phyloP scores from a whole-genome alignment of 2,329 filamentous ascomycete species.

The Torrubiellomyces zombiae region DNA sequence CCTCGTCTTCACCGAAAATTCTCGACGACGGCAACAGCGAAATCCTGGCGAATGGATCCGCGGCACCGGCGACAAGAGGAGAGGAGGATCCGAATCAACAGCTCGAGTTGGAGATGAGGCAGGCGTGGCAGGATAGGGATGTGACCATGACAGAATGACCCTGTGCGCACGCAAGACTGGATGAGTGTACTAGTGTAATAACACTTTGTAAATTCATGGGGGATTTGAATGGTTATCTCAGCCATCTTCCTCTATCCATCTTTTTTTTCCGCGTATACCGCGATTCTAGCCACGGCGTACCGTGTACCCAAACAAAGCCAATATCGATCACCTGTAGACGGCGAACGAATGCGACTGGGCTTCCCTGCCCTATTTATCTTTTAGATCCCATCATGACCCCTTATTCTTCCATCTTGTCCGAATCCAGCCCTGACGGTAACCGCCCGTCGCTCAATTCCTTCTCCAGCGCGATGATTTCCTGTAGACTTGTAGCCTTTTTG shows the following conservation, averaged over 20 bases:
- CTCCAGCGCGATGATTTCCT: constrained; percentile 80
- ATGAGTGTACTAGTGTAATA: too few species aligned
- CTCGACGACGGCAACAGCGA: constrained; percentile 13
- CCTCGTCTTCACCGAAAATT: too few species aligned
- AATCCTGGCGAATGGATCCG: constrained; percentile 6
- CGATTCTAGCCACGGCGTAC: too few species aligned
- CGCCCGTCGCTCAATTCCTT: constrained; percentile 82
- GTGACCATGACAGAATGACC: constrained; percentile 41
- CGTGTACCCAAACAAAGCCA: too few species aligned
- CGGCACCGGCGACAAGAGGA: constrained; percentile 8
- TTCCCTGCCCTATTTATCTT: too few species aligned
- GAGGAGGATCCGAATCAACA: constrained; percentile 32
- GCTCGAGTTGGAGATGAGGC: constrained; percentile 37
- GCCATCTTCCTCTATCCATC: too few species aligned
- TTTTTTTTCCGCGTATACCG: too few species aligned
- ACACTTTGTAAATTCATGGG: too few species aligned
- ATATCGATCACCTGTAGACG: too few species aligned
- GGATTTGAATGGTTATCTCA: too few species aligned
- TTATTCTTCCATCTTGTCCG: constrained; percentile 44
- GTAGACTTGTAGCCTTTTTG: constrained; percentile 70
- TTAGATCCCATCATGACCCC: too few species aligned
- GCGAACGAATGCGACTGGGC: too few species aligned
- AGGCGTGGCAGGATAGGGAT: constrained; percentile 30
- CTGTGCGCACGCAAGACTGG: background rate
- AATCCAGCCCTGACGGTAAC: constrained; percentile 52